Evolutionary conservation across 176 grass and related monocot genomes (phyloP).

Genomic region (Carex scoparia): DNA sequence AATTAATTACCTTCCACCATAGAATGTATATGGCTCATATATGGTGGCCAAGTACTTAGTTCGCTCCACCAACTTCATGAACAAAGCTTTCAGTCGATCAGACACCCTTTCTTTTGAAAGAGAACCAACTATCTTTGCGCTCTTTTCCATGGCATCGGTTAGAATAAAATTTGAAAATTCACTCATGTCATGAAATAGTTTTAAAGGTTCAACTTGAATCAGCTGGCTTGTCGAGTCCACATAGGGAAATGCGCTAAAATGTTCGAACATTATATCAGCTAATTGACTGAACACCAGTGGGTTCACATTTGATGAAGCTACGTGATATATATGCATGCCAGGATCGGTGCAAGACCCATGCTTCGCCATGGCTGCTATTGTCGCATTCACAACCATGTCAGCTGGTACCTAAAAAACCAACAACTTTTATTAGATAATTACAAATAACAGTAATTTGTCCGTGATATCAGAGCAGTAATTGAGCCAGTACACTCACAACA

Average conservation of each 20-base stretch:
- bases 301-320: slow-evolving; percentile 77
- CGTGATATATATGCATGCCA: slow-evolving; percentile 80
- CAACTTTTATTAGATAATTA: background rate
- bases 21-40: slow-evolving; percentile 93
- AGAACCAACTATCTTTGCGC: background rate
- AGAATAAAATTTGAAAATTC: slow-evolving; percentile 64
- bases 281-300: slow-evolving; percentile 72
- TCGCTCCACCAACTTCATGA: slow-evolving; percentile 68
- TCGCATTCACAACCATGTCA: slow-evolving; percentile 98
- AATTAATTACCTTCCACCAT: slow-evolving; percentile 58
- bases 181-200: slow-evolving; percentile 63
- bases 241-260: slow-evolving; percentile 61
- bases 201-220: slow-evolving; percentile 50
- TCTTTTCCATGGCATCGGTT: slow-evolving; percentile 55
- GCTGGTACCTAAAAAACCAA: slow-evolving; percentile 53
- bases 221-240: slow-evolving; percentile 50
- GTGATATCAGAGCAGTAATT: background rate
- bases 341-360: slow-evolving; percentile 35
- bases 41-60: slow-evolving; percentile 68
- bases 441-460: background rate
- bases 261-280: slow-evolving; percentile 53
- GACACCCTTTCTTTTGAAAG: slow-evolving; percentile 23
- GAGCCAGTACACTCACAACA: slow-evolving; percentile 44
- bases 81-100: slow-evolving; percentile 40
- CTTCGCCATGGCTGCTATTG: slow-evolving; percentile 72